phyloP scores from a whole-genome alignment of 306 rosid species.

The Oxytropis ochrocephala region DNA sequence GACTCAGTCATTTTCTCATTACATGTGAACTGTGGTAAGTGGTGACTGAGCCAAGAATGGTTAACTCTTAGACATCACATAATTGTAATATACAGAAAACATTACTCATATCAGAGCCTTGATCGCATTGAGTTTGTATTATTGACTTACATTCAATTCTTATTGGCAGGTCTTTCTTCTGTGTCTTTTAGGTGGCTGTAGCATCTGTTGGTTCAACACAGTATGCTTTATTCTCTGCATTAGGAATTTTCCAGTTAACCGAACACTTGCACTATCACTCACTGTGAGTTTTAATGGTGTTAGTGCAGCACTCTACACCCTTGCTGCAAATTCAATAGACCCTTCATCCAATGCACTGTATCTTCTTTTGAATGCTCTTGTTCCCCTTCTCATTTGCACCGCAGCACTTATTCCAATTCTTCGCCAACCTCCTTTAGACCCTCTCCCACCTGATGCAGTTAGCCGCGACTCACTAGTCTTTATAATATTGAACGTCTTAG shows the following conservation, averaged over 20 bases:
- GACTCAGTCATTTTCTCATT: background rate
- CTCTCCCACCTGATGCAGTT: constrained; percentile 53
- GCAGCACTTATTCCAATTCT: constrained; percentile 60
- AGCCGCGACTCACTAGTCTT: constrained; percentile 69
- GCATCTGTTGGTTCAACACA: constrained; percentile 98
- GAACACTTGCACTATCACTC: constrained; percentile 81
- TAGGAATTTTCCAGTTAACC: constrained; percentile 65
- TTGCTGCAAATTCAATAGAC: constrained; percentile 68
- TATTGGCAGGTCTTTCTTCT: constrained; percentile 68
- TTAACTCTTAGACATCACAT: background rate
- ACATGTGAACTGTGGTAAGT: background rate
- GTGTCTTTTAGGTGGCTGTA: constrained; percentile 72
- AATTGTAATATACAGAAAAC: background rate
- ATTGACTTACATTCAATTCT: constrained; percentile 16
- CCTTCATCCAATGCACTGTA: constrained; percentile 53
- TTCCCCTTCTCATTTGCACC: constrained; percentile 60
- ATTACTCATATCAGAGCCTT: background rate
- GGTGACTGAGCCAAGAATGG: background rate
- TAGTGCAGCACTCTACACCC: constrained; percentile 87
- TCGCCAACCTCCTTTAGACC: constrained; percentile 61
- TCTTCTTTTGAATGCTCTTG: constrained; percentile 67
- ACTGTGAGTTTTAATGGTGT: constrained; percentile 92
- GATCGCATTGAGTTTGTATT: too few relatives aligned
- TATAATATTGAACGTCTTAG: constrained; percentile 60
- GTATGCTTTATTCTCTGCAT: constrained; percentile 93